Base-by-base conservation (phyloP, 192 early-diverging fungal genomes). In the Linnemannia hyalina region DNA sequence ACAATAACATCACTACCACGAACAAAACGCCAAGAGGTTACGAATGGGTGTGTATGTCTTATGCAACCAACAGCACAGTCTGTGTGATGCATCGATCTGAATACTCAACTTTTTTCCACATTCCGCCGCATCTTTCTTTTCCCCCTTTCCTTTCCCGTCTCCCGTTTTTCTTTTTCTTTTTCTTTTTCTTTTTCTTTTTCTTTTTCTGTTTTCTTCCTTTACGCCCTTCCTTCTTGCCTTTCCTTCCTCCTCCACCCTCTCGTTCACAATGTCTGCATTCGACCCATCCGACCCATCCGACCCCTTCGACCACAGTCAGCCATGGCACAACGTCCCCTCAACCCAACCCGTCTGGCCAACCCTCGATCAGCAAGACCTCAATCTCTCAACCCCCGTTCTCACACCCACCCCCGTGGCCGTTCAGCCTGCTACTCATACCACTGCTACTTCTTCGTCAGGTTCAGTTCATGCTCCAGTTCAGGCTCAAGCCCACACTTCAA, bases 261-360 rank as follows among this genome's bases (percentile, higher is more conserved):
- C 29, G 10, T 13, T 0, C 29, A 26, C 1, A 60, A 76, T 79
- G 76, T 78, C 76, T 4, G 32, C 16, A 40, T 74, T 72, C 68
- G 74, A 85, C 46, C 41, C 84, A 35, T 42, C 26, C 68, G 74
- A 85, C 46, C 41, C 84, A 35, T 42, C 26, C 4, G 79, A 86
- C 63, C 84, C 79, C 4, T 86, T 78, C 41, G 84, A 86, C 71
- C 65, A 78, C 65, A 72, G 76, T 54, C 75, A 86, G 55, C 79
- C 32, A 10, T 86, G 84, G 84, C 78, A 73, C 8, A 54, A 60
- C 22, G 72, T 86, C 20, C 79, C 69, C 3, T 78, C 84, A 41
- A 46, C 44, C 6, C 71, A 36, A 71, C 73, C n/a, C 0, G 74
- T 40, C 20, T 29, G 35, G 47, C 36, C 22, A 47, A 74, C 78